Percentiles rank a stretch among this genome's conserved stretches.
phyloP scores from a whole-genome alignment of 139 green algal species.

The Chlorella vulgaris region DNA sequence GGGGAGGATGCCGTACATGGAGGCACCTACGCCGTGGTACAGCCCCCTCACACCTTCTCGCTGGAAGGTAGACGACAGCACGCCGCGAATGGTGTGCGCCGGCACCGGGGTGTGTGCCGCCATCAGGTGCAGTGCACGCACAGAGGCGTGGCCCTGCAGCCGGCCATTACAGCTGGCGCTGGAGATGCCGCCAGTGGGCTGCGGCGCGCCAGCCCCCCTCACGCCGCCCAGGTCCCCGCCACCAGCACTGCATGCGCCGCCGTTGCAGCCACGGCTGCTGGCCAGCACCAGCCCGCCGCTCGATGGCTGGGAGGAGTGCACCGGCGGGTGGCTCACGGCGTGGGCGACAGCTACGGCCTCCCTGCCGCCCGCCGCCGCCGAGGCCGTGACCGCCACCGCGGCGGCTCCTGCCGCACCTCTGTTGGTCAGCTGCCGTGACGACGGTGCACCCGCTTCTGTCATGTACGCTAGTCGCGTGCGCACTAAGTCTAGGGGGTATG shows the following conservation, averaged over 20 bases:
- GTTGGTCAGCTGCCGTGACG: neutral
- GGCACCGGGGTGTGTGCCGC: neutral
- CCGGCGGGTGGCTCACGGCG: too few species aligned
- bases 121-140: constrained; percentile 28
- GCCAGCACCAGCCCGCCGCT: constrained; percentile 6
- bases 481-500: constrained; percentile 91
- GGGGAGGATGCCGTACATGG: constrained; percentile 89
- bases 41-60: constrained; percentile 73
- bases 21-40: constrained; percentile 83
- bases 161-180: neutral
- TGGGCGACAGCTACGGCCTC: neutral
- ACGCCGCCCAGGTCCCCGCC: neutral
- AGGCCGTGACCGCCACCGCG: neutral
- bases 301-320: too few species aligned
- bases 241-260: neutral
- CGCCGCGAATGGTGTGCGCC: constrained; percentile 44
- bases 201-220: too few species aligned
- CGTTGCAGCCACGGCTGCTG: constrained; percentile 15
- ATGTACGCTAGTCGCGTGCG: constrained; percentile 83
- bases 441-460: constrained; percentile 24
- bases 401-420: neutral
- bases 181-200: neutral
- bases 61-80: constrained; percentile 56
- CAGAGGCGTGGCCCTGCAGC: constrained; percentile 13
- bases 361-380: neutral